These are phyloP conservation scores for Isochrysis galbana DNA, from an alignment of 78 protist species.

Conservation along the genomic window DNA sequence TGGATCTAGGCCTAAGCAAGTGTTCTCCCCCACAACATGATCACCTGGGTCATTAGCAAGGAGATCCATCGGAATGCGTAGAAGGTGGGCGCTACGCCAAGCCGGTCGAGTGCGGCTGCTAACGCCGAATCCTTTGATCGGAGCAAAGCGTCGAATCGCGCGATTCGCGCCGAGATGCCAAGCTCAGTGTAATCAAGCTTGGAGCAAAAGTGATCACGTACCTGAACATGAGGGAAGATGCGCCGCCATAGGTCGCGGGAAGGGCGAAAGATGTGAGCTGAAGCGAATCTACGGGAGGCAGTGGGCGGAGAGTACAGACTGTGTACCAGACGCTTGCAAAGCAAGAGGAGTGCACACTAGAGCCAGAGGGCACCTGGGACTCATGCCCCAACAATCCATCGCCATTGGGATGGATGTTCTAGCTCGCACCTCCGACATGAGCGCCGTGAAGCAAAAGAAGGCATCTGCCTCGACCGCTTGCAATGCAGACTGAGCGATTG, in stretches of 20 bases:
- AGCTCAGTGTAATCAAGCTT: not conserved
- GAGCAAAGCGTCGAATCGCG: not conserved
- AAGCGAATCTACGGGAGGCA: too few relatives aligned
- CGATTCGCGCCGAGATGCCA: not conserved
- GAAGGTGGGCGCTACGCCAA: conserved; percentile 10
- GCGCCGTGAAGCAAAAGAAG: conserved; percentile 45
- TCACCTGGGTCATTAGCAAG: conserved; percentile 17
- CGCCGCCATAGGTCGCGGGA: not conserved
- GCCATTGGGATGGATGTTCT: not conserved
- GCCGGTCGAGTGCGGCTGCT: not conserved
- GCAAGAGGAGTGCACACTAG: too few relatives aligned
- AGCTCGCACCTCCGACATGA: conserved; percentile 39
- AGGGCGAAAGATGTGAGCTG: too few relatives aligned
- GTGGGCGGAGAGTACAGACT: too few relatives aligned
- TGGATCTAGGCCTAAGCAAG: too few relatives aligned
- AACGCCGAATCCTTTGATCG: not conserved
- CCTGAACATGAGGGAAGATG: not conserved
- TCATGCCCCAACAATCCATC: too few relatives aligned
- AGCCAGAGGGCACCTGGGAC: too few relatives aligned
- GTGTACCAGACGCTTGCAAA: too few relatives aligned
- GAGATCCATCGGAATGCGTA: conserved; percentile 53
- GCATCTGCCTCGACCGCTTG: conserved; percentile 25
- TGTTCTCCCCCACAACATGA: too few relatives aligned
- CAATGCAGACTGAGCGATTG: not conserved
- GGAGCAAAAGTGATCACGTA: not conserved